Evolutionary conservation across 2,329 filamentous ascomycete species (phyloP), one percentile per base, ranked within the genome.

Genomic region (Curvularia verruculosa): DNA sequence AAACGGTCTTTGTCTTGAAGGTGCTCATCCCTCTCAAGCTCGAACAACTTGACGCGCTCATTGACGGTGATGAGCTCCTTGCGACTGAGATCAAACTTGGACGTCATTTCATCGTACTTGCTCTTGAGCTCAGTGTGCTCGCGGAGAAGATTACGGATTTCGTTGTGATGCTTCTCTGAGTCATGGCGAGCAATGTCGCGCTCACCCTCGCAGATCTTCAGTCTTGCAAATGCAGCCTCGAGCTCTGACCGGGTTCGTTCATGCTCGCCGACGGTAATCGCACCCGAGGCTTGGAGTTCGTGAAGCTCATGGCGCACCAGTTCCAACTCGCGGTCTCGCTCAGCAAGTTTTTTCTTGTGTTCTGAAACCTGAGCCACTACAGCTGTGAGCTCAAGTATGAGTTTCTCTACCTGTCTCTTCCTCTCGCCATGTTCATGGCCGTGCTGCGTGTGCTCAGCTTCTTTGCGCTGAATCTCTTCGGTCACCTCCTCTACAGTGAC

Each of bases 71-170:
- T 29, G 2, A 68, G 52, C 28, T 70, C 68, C 34, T 70, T 67
- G 10, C 61, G 68, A 36, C 65, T 63, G 13, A 49, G 43, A 28
- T 69, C 66, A 23, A 68, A 60, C 34, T 66, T 70, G 39, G 53
- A 59, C 15, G 51, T 49, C 9, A 55, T 58, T 28, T 68, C 67
- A 3, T 54, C 51, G 39, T 58, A 58, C 12, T 63, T 68, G 58
- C 67, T 68, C 59, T 70, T 66, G 37, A 70, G 39, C 5, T 70
- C 66, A 10, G 65, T 69, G 39, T 70, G 61, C 48, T 69, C 65
- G 10, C 65, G 64, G 13, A 61, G 24, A 10, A 71, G 43, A 19
- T 45, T 60, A 1, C 67, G 62, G 34, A 68, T 59, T 13, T 71
- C 68, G 24, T 46, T 50, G 26, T 67, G 67, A 26, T 71, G 67